Percentiles rank a stretch among this genome's conserved stretches.
Evolutionary conservation across 1,284 basidiomycete genomes (phyloP).

Genomic region (Pisolithus thermaeus): DNA sequence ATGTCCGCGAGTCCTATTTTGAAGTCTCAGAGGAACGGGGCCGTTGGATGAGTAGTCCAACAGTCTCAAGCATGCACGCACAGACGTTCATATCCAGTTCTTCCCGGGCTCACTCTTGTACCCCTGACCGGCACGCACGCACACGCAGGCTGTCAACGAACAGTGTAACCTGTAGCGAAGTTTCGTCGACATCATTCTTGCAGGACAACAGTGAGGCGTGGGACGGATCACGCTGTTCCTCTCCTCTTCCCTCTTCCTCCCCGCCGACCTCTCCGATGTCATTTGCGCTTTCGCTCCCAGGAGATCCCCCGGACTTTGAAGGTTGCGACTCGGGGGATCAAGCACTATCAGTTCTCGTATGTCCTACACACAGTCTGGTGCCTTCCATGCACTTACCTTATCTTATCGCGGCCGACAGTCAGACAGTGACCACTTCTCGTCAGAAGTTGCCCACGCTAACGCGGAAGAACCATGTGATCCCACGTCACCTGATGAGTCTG

Average conservation of each 20-base stretch:
- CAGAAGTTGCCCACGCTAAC: slow-evolving; percentile 8
- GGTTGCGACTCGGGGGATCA: slow-evolving; percentile 7
- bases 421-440: slow-evolving; percentile 9
- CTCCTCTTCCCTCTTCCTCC: slow-evolving; percentile 31
- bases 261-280: slow-evolving; percentile 27
- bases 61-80: slow-evolving; percentile 21
- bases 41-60: slow-evolving; percentile 45
- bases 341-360: slow-evolving; percentile 12
- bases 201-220: slow-evolving; percentile 9
- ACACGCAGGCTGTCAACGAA: slow-evolving; percentile 1
- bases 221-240: slow-evolving; percentile 11
- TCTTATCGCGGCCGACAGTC: slow-evolving; percentile 11
- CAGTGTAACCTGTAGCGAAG: slow-evolving; percentile 1
- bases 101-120: slow-evolving; percentile 24
- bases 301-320: slow-evolving; percentile 6
- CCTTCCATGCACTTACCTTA: slow-evolving; percentile 2
- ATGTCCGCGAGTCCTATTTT: slow-evolving; percentile 41
- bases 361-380: slow-evolving; percentile 1
- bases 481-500: slow-evolving; percentile 9
- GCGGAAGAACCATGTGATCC: background rate
- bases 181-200: background rate
- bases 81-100: slow-evolving; percentile 12
- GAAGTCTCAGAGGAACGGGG: slow-evolving; percentile 48
- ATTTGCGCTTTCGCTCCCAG: slow-evolving; percentile 15
- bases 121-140: slow-evolving; percentile 19